A percentile compares a stretch with the other conserved stretches of the same genome.
Conservation (phyloP, 345 rosid species). For the Ceriops zippeliana region DNA sequence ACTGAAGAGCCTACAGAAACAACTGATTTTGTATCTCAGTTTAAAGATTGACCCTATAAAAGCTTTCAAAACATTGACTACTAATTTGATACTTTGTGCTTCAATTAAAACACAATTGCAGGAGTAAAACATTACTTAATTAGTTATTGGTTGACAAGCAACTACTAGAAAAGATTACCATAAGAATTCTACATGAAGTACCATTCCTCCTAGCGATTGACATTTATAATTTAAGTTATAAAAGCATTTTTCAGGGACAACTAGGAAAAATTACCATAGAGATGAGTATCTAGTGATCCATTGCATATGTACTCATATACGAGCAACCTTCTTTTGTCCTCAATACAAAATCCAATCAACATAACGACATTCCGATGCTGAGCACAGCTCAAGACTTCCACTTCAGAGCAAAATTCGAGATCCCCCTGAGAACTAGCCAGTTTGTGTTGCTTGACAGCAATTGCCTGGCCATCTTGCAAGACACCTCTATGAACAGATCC, state of each 20-base stretch:
- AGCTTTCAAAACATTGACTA: background rate
- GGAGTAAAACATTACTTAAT: too few species aligned
- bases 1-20: background rate
- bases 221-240: background rate
- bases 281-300: conserved; percentile 92
- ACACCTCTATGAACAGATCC: conserved; percentile 98
- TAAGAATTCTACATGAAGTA: background rate
- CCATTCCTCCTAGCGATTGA: background rate
- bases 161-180: too few species aligned
- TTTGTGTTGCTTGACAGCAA: conserved; percentile 98
- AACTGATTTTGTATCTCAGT: background rate
- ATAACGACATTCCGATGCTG: conserved; percentile 97
- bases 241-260: background rate
- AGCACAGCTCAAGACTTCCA: conserved; percentile 98
- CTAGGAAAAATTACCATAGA: conserved; percentile 55
- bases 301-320: conserved; percentile 98
- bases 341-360: conserved; percentile 96
- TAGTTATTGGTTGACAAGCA: too few species aligned
- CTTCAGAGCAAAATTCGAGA: conserved; percentile 97
- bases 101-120: too few species aligned
- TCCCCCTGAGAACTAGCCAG: conserved; percentile 99
- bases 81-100: too few species aligned
- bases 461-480: conserved; percentile 94
- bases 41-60: background rate
- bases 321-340: conserved; percentile 84